These are phyloP conservation scores for Metschnikowia lochheadii DNA, from an alignment of 805 yeast genomes.

Conservation along the genomic window DNA sequence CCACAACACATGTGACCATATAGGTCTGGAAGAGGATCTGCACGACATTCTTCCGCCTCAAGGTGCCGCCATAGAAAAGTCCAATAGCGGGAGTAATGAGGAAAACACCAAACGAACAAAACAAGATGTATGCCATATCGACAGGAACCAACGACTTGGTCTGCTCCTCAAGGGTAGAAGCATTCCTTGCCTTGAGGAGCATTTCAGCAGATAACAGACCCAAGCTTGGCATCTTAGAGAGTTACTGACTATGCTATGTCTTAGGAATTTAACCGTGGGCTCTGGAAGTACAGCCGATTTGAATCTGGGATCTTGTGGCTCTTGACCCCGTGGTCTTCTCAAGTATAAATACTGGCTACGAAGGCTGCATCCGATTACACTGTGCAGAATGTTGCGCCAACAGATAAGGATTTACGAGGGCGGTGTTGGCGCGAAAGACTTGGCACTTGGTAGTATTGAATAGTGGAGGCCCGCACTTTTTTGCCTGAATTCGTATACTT, in stretches of 20 bases:
- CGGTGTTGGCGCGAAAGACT: neutral
- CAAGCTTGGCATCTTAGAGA: slow-evolving; percentile 2
- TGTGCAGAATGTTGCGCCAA: slow-evolving; percentile 1
- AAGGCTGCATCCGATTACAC: neutral
- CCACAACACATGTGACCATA: slow-evolving; percentile 37
- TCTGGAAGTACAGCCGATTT: neutral
- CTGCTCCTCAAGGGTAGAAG: slow-evolving; percentile 26
- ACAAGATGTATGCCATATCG: slow-evolving; percentile 48
- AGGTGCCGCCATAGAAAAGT: slow-evolving; percentile 41
- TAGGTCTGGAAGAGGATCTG: slow-evolving; percentile 44
- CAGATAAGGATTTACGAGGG: slow-evolving; percentile 1
- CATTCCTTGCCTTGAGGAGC: slow-evolving; percentile 4
- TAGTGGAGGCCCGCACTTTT: slow-evolving; percentile 1
- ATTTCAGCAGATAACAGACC: slow-evolving; percentile 1
- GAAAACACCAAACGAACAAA: slow-evolving; percentile 47
- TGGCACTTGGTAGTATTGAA: neutral
- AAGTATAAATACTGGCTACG: neutral
- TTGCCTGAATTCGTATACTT: neutral
- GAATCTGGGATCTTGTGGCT: neutral
- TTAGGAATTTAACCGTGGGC: neutral
- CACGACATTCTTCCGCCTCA: slow-evolving; percentile 40
- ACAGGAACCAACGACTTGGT: slow-evolving; percentile 35
- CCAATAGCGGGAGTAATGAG: slow-evolving; percentile 46
- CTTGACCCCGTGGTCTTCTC: neutral
- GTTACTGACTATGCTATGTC: neutral